Conservation (phyloP, 768 basidiomycete species). For the Mycena pura region DNA sequence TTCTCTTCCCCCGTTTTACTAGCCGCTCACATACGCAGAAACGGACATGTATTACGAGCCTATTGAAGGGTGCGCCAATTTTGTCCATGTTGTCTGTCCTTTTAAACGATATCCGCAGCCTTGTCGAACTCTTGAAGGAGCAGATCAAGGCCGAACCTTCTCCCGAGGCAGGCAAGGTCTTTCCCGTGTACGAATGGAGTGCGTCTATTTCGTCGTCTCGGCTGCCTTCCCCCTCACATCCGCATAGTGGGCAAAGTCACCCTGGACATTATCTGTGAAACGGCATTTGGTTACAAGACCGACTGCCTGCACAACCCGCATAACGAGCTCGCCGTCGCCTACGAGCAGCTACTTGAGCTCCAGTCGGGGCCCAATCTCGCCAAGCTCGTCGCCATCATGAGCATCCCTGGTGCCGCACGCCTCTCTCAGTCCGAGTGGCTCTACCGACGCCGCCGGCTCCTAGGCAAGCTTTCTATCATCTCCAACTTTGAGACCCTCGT, state of each 20-base stretch:
- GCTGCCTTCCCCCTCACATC: not conserved
- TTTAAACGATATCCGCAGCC: slow-evolving; percentile 27
- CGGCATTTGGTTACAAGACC: slow-evolving; percentile 55
- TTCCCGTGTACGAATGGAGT: slow-evolving; percentile 55
- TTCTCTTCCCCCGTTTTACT: not conserved
- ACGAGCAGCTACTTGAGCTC: slow-evolving; percentile 47
- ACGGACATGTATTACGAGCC: slow-evolving; percentile 55
- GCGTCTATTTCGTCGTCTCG: slow-evolving; percentile 26
- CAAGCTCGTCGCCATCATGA: slow-evolving; percentile 41
- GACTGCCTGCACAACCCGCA: slow-evolving; percentile 53
- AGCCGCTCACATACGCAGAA: slow-evolving; percentile 35
- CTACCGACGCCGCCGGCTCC: slow-evolving; percentile 43
- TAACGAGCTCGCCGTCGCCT: slow-evolving; percentile 55
- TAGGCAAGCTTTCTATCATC: slow-evolving; percentile 24
- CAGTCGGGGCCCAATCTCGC: slow-evolving; percentile 49
- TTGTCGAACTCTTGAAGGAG: slow-evolving; percentile 44
- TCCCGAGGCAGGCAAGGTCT: slow-evolving; percentile 34
- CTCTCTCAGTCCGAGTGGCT: slow-evolving; percentile 44
- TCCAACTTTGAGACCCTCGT: slow-evolving; percentile 29
- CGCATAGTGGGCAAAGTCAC: slow-evolving; percentile 56
- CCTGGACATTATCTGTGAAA: slow-evolving; percentile 58
- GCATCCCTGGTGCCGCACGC: slow-evolving; percentile 43
- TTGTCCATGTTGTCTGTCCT: no score
- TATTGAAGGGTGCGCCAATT: slow-evolving; percentile 45
- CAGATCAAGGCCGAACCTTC: slow-evolving; percentile 35